Evolutionary conservation across 805 yeast species (phyloP).

Genomic region (Candida glaebosa): DNA sequence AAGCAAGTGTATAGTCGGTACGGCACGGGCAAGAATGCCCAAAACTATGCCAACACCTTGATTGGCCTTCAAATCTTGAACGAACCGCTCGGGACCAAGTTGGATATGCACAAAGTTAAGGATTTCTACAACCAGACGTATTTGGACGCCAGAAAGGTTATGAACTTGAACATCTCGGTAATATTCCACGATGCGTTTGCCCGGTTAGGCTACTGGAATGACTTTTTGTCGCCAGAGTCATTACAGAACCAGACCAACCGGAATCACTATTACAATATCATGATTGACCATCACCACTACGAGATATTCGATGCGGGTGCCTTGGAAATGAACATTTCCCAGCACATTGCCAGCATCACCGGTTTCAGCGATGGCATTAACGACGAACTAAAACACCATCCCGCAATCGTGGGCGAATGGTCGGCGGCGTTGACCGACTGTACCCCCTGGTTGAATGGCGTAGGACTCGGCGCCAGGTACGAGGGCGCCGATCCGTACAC

Average conservation of each 20-base stretch:
- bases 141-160: constrained; percentile 27
- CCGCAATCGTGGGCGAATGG: constrained; percentile 67
- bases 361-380: constrained; percentile 30
- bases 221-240: constrained; percentile 26
- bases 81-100: constrained; percentile 32
- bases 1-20: constrained; percentile 31
- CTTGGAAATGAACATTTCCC: constrained; percentile 26
- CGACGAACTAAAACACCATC: constrained; percentile 36
- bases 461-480: constrained; percentile 62
- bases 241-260: background rate
- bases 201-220: constrained; percentile 53
- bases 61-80: constrained; percentile 39
- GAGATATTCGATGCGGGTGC: constrained; percentile 29
- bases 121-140: constrained; percentile 29
- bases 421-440: constrained; percentile 71
- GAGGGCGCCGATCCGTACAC: constrained; percentile 42
- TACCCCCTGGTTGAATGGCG: constrained; percentile 67
- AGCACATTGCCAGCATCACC: constrained; percentile 27
- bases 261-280: constrained; percentile 26
- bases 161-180: constrained; percentile 37
- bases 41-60: constrained; percentile 27
- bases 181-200: constrained; percentile 68
- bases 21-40: constrained; percentile 24
- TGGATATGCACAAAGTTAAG: constrained; percentile 19
- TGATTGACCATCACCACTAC: constrained; percentile 41